phyloP scores from a whole-genome alignment of 805 yeast species.

The Vanderwaltozyma verrucispora region DNA sequence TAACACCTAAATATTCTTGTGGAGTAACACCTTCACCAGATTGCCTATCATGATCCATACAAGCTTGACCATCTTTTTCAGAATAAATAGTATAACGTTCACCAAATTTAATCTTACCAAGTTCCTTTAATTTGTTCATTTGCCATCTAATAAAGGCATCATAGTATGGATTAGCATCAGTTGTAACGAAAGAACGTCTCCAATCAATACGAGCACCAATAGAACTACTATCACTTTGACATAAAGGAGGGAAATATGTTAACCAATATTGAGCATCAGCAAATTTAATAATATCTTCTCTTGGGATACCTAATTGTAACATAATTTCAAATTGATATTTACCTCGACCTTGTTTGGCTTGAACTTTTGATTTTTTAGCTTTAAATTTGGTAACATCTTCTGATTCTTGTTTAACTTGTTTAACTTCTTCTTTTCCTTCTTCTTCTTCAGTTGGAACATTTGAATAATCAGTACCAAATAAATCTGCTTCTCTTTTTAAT shows the following conservation, averaged over 20 bases:
- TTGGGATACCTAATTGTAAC: slow-evolving; percentile 84
- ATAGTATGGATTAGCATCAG: slow-evolving; percentile 90
- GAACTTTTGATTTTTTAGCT: slow-evolving; percentile 90
- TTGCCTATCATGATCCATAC: slow-evolving; percentile 98
- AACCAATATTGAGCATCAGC: slow-evolving; percentile 94
- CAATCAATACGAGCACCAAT: slow-evolving; percentile 96
- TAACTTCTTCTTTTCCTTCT: slow-evolving; percentile 27
- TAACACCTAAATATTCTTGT: slow-evolving; percentile 91
- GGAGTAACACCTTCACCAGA: slow-evolving; percentile 96
- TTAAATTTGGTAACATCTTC: slow-evolving; percentile 85
- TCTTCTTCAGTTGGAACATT: slow-evolving; percentile 56
- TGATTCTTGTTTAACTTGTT: slow-evolving; percentile 31
- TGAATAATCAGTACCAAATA: slow-evolving; percentile 74
- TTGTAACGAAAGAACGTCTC: slow-evolving; percentile 94
- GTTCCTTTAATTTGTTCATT: slow-evolving; percentile 74
- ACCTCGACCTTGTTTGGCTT: slow-evolving; percentile 86
- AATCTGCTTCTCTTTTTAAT: slow-evolving; percentile 81
- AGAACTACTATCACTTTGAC: slow-evolving; percentile 63
- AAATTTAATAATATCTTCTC: slow-evolving; percentile 74
- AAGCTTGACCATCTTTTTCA: slow-evolving; percentile 97
- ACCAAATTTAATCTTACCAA: slow-evolving; percentile 92
- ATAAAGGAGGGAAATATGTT: slow-evolving; percentile 80
- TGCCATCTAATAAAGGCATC: slow-evolving; percentile 96
- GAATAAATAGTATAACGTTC: slow-evolving; percentile 96
- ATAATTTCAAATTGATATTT: slow-evolving; percentile 94